A percentile compares a stretch with the other conserved stretches of the same genome.
Conservation (phyloP, 352 stramenopile species). For the Globisporangium polare region DNA sequence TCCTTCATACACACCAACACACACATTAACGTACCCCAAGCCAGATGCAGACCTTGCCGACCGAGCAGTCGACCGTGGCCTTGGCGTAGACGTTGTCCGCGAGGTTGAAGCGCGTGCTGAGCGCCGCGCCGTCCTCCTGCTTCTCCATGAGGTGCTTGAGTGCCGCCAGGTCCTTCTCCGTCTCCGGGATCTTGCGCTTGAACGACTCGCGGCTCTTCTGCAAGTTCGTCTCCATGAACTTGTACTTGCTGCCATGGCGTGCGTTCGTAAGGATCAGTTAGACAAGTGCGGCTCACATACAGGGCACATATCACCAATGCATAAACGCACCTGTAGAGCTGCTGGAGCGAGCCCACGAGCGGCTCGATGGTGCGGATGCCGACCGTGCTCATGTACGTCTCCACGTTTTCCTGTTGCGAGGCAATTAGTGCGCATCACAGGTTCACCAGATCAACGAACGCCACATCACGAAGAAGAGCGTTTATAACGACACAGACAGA, state of each 20-base stretch:
- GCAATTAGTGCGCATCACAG: neutral
- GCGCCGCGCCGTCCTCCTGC: slow-evolving; percentile 68
- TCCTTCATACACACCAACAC: neutral
- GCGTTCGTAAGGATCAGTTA: too few relatives aligned
- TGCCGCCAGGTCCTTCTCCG: slow-evolving; percentile 72
- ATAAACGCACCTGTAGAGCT: slow-evolving; percentile 60
- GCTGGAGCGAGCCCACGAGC: slow-evolving; percentile 75
- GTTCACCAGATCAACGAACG: neutral
- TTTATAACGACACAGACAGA: neutral
- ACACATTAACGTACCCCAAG: slow-evolving; percentile 64
- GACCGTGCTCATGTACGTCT: slow-evolving; percentile 58
- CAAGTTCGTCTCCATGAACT: slow-evolving; percentile 87
- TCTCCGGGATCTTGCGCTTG: slow-evolving; percentile 91
- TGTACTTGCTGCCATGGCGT: slow-evolving; percentile 86
- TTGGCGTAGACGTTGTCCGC: slow-evolving; percentile 95
- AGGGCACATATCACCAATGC: too few relatives aligned
- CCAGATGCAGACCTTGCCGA: slow-evolving; percentile 96
- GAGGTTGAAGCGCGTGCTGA: slow-evolving; percentile 93
- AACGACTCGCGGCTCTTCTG: slow-evolving; percentile 85
- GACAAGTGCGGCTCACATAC: too few relatives aligned
- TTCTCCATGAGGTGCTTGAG: slow-evolving; percentile 50
- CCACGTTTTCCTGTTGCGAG: slow-evolving; percentile 50
- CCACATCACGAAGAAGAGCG: neutral
- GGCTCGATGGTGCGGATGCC: slow-evolving; percentile 65
- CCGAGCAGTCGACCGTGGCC: slow-evolving; percentile 86